Conservation (phyloP, 305 asterid genomes). For the Fraxinus nigra region DNA sequence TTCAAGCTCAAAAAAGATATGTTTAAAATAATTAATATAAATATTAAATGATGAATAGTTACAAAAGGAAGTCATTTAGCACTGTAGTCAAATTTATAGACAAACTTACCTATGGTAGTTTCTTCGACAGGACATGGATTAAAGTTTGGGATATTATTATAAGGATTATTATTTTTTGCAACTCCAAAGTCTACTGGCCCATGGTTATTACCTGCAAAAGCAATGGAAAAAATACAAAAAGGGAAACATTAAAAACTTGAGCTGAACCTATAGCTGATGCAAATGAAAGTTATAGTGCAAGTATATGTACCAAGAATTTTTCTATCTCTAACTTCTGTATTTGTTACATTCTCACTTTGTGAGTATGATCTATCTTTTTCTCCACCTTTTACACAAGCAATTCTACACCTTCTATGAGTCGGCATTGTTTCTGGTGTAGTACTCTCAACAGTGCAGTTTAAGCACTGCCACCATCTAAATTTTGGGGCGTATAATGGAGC, state of each 20-base stretch:
- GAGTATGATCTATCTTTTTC: constrained; percentile 19
- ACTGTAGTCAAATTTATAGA: background rate
- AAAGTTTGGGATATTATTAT: constrained; percentile 9
- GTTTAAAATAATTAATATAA: background rate
- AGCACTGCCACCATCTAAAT: constrained; percentile 55
- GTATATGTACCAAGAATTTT: background rate
- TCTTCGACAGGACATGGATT: constrained; percentile 1
- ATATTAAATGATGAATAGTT: background rate
- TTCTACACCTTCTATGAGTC: constrained; percentile 23
- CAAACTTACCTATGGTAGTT: constrained; percentile 22
- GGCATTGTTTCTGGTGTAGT: constrained; percentile 17
- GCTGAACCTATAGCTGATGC: background rate
- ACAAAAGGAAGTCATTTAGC: background rate
- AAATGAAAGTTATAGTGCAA: constrained; percentile 3
- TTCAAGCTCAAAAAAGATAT: background rate
- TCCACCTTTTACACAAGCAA: constrained; percentile 19
- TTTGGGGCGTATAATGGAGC: constrained; percentile 49
- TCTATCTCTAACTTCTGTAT: constrained; percentile 12
- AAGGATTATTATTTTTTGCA: constrained; percentile 18
- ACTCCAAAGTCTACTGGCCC: constrained; percentile 7
- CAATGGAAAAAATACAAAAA: constrained; percentile 5
- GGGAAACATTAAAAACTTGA: background rate
- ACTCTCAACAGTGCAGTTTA: constrained; percentile 33
- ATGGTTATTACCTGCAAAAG: constrained; percentile 24
- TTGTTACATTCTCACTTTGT: constrained; percentile 19